Conservation (phyloP, 225 moss, liverwort and hornwort genomes). For the Sphagnum tenellum region DNA sequence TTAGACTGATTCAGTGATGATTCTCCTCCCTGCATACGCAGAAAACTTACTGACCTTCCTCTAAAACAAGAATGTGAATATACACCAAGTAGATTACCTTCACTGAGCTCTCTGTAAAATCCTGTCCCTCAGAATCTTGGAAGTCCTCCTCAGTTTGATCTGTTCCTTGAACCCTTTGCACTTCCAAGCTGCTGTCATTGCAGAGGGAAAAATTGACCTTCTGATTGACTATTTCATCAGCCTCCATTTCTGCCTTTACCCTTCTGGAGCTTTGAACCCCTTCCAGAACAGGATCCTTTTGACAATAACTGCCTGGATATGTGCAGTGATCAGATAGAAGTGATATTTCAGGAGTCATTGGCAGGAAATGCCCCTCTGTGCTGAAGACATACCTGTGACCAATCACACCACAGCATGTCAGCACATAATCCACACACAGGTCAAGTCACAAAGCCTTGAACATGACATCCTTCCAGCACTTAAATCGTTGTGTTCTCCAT, state of each 20-base stretch:
- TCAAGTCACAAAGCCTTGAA: neutral
- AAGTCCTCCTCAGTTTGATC: slow-evolving; percentile 7
- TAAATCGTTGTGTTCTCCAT: neutral
- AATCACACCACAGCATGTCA: neutral
- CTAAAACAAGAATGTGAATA: too few species aligned
- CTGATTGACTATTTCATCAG: slow-evolving; percentile 18
- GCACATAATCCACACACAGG: slow-evolving; percentile 3
- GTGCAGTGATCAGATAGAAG: slow-evolving; percentile 54
- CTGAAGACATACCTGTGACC: slow-evolving; percentile 77
- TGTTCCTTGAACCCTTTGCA: slow-evolving; percentile 12
- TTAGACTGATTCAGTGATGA: neutral
- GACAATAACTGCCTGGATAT: slow-evolving; percentile 44
- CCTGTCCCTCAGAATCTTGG: slow-evolving; percentile 7
- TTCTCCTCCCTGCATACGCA: neutral
- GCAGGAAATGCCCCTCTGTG: slow-evolving; percentile 91
- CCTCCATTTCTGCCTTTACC: slow-evolving; percentile 31
- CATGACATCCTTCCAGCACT: neutral
- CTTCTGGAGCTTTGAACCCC: slow-evolving; percentile 24
- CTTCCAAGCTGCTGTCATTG: slow-evolving; percentile 18
- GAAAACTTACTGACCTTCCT: slow-evolving; percentile 8
- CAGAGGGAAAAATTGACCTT: slow-evolving; percentile 12
- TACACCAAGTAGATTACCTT: neutral
- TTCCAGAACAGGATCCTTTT: slow-evolving; percentile 24
- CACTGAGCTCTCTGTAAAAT: slow-evolving; percentile 12
- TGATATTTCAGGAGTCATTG: slow-evolving; percentile 68